Conservation (phyloP, 768 basidiomycete genomes). For the Kwoniella pini region DNA sequence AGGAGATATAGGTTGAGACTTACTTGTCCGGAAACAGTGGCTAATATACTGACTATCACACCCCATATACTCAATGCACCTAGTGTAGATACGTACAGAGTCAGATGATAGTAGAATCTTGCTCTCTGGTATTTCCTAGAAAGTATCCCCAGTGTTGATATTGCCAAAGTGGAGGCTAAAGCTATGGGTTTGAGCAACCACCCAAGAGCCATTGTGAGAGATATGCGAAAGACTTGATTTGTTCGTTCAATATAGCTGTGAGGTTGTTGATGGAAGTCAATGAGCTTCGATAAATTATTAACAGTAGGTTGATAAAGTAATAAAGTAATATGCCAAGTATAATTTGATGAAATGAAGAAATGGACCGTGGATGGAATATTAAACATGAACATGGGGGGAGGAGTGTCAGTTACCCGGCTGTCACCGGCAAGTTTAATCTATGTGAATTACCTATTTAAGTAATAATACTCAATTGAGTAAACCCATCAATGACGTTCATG, state of each 20-base stretch:
- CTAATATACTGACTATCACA: slow-evolving; percentile 64
- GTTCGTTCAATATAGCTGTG: too few relatives aligned
- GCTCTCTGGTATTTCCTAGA: slow-evolving; percentile 40
- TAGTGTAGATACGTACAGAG: slow-evolving; percentile 72
- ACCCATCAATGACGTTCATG: neutral
- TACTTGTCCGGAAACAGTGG: slow-evolving; percentile 63
- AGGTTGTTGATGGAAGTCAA: too few relatives aligned
- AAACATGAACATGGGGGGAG: neutral
- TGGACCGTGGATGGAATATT: neutral
- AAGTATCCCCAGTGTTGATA: slow-evolving; percentile 47
- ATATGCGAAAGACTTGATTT: neutral
- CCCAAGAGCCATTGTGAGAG: slow-evolving; percentile 17
- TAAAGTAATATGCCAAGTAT: too few relatives aligned
- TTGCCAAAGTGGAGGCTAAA: slow-evolving; percentile 39
- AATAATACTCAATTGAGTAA: neutral
- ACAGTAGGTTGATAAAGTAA: too few relatives aligned
- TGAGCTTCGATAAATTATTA: too few relatives aligned
- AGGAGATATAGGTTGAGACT: slow-evolving; percentile 14
- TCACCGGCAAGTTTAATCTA: neutral
- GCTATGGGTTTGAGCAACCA: slow-evolving; percentile 47
- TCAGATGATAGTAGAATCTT: slow-evolving; percentile 64
- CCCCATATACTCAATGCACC: slow-evolving; percentile 72
- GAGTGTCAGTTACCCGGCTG: slow-evolving; percentile 1
- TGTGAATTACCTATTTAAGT: neutral
- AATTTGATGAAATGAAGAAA: too few relatives aligned